Base-by-base conservation (phyloP, 163 green algal genomes). In the Dunaliella salina region DNA sequence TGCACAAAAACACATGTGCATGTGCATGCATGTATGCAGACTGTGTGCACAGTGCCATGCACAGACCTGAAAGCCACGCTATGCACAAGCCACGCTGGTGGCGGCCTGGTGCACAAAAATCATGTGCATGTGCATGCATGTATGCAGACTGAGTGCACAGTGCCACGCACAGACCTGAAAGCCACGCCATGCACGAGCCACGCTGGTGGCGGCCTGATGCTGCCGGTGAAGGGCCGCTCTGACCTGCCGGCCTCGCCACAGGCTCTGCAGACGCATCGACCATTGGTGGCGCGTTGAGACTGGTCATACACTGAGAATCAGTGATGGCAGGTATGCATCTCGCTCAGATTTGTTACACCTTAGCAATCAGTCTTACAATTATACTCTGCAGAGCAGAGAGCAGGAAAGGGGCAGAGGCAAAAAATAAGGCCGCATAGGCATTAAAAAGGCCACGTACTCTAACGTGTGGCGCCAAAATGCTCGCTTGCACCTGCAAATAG, bases 71-170 rank as follows among this genome's bases (percentile, higher is more conserved):
- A 82, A 83, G 22, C 82, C 34, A 30, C 33, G 84, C 71, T 50
- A 67, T 71, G 67, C 59, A 80, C 83, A 71, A 12, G 84, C 86
- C 24, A 81, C 81, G 84, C 67, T 81, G 33, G 33, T 81, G 17
- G 86, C 81, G 1, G 89, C 87, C 13, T 79, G 34, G 35, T 80
- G 71, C 84, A n/a, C n/a, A n/a, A n/a, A n/a, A n/a, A n/a, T n/a
- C n/a, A n/a, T 85, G 63, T 35, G 69, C 67, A 85, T 88, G 32
- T 59, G 85, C 45, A 29, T 15, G 63, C 63, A 1, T 75, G 63
- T 75, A 12, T 29, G 63, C 63, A 75, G 1, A 75, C 18, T 88
- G 81, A 30, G 69, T 79, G 40, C 40, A 26, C 69, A 40, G 20
- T 71, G 50, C 32, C 83, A 75, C 59, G 89, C 35, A 29, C 86